phyloP scores from a whole-genome alignment of 2,329 filamentous ascomycete genomes.

The Ophiognomonia clavigignenti-juglandacearum region DNA sequence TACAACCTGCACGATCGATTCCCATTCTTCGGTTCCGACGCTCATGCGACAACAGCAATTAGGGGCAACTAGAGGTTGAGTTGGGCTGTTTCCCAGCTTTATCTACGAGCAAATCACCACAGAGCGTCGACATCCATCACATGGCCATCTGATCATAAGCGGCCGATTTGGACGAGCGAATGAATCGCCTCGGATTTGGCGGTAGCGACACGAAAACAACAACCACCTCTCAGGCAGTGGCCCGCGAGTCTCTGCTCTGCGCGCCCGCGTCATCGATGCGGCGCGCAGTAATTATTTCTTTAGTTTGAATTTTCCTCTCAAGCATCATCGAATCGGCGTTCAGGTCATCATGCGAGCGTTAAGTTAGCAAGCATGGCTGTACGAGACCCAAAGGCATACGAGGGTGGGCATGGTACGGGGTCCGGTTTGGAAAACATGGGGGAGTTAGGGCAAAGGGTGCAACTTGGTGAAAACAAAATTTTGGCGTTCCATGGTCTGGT shows the following conservation, averaged over 20 bases:
- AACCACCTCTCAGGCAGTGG: too few species aligned
- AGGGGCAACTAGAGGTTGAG: slow-evolving; percentile 24
- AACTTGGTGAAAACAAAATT: slow-evolving; percentile 7
- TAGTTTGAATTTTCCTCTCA: slow-evolving; percentile 1
- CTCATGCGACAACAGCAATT: slow-evolving; percentile 47
- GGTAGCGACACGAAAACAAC: neutral
- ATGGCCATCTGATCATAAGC: neutral
- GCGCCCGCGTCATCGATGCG: neutral
- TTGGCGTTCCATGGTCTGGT: slow-evolving; percentile 9
- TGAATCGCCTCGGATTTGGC: neutral
- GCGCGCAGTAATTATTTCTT: neutral
- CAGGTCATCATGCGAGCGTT: slow-evolving; percentile 12
- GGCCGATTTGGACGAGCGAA: neutral
- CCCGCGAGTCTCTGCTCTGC: too few species aligned
- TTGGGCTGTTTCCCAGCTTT: slow-evolving; percentile 4
- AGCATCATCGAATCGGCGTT: slow-evolving; percentile 10
- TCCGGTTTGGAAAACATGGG: slow-evolving; percentile 8
- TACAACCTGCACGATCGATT: slow-evolving; percentile 40
- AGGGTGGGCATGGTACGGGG: slow-evolving; percentile 8
- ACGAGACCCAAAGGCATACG: slow-evolving; percentile 19
- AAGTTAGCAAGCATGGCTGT: slow-evolving; percentile 2
- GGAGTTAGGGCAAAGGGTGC: neutral
- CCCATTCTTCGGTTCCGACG: slow-evolving; percentile 41
- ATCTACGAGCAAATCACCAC: neutral
- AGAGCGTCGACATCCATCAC: neutral